phyloP scores from a whole-genome alignment of 208 protist species.

The Crithidia acanthocephali region DNA sequence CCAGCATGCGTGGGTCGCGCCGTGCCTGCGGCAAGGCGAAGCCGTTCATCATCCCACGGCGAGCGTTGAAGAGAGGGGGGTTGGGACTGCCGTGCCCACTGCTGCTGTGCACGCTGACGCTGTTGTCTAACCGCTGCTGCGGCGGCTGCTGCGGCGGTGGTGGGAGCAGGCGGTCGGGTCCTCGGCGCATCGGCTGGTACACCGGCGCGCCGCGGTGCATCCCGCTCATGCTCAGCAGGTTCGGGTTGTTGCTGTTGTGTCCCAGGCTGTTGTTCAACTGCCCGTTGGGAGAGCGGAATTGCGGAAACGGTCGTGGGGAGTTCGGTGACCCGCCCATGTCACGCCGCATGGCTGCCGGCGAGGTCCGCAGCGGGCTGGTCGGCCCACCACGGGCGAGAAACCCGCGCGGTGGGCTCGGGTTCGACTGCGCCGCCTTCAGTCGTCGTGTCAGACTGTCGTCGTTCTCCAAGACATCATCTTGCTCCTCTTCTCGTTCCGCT shows the following conservation, averaged over 20 bases:
- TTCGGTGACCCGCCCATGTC: background rate
- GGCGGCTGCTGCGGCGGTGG: background rate
- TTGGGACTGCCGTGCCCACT: background rate
- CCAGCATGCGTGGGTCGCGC: background rate
- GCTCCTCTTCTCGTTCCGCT: background rate
- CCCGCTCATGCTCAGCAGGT: background rate
- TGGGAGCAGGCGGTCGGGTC: background rate
- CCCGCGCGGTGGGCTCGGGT: background rate
- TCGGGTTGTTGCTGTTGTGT: background rate
- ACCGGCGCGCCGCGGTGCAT: background rate
- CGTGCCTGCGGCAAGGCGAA: background rate
- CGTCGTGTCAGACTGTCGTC: background rate
- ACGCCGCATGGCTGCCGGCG: background rate
- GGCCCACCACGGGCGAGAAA: background rate
- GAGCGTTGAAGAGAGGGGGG: background rate
- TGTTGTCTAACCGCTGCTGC: conserved; percentile 2
- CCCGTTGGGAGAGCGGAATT: background rate
- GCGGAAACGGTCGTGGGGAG: background rate
- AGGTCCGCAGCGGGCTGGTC: background rate
- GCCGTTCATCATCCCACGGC: background rate
- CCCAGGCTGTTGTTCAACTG: background rate
- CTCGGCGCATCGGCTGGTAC: background rate
- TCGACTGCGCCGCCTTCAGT: background rate
- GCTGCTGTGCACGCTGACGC: background rate
- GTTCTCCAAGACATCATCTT: too few species aligned